Evolutionary conservation across 371 early-diverging fungal genomes (phyloP).

Genomic region (Zychaea mexicana): DNA sequence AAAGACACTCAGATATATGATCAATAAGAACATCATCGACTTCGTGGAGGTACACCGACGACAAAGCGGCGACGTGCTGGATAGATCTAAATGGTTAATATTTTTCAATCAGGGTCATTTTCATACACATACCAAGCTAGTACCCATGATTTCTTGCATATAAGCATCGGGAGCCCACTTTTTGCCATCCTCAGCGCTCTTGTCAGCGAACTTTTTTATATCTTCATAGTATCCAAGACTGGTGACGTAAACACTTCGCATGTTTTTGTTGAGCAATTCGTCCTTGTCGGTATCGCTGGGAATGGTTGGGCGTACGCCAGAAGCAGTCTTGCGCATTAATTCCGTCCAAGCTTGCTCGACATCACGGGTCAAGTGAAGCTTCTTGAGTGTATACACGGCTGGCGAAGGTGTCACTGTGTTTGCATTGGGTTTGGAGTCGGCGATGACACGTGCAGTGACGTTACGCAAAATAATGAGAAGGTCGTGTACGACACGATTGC

Average conservation of each 20-base stretch:
- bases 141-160: slow-evolving; percentile 65
- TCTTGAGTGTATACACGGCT: slow-evolving; percentile 17
- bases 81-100: no score
- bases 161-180: slow-evolving; percentile 58
- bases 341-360: slow-evolving; percentile 50
- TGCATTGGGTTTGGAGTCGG: slow-evolving; percentile 18
- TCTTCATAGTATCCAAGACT: slow-evolving; percentile 62
- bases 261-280: slow-evolving; percentile 36
- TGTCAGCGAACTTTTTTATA: slow-evolving; percentile 50
- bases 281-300: slow-evolving; percentile 12
- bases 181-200: slow-evolving; percentile 45
- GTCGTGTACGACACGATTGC: slow-evolving; percentile 55
- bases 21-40: slow-evolving; percentile 65
- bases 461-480: slow-evolving; percentile 58
- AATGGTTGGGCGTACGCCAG: slow-evolving; percentile 3
- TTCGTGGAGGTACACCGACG: slow-evolving; percentile 61
- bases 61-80: slow-evolving; percentile 62
- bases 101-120: no score
- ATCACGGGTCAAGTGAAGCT: slow-evolving; percentile 26
- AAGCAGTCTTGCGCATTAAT: slow-evolving; percentile 33
- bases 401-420: slow-evolving; percentile 6
- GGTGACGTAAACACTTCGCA: slow-evolving; percentile 56
- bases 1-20: slow-evolving; percentile 58
- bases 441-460: slow-evolving; percentile 50
- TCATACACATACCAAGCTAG: slow-evolving; percentile 64